These are phyloP conservation scores for Plasmodium gaboni DNA, from an alignment of 169 alveolate genomes.

Conservation along the genomic window DNA sequence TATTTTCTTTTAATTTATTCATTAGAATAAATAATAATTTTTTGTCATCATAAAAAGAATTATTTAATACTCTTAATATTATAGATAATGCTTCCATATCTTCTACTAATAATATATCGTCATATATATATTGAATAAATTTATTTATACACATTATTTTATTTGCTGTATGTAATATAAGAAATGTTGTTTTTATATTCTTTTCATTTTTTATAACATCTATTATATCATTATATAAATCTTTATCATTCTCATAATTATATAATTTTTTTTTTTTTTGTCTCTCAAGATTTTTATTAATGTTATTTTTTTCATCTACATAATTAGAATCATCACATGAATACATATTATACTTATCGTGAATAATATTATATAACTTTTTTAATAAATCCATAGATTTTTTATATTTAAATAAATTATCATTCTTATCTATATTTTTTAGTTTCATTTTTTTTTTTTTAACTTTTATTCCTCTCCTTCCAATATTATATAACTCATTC, in stretches of 20 bases:
- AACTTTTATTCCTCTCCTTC: too few species aligned
- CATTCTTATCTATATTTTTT: too few species aligned
- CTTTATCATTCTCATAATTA: neutral
- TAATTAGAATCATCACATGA: too few species aligned
- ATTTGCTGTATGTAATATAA: slow-evolving; percentile 42
- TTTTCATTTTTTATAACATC: slow-evolving; percentile 20
- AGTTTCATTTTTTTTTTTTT: too few species aligned
- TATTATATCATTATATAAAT: neutral
- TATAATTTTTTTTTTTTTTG: too few species aligned
- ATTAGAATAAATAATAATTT: slow-evolving; percentile 1
- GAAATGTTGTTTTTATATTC: slow-evolving; percentile 31
- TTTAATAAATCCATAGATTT: too few species aligned
- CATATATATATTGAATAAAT: slow-evolving; percentile 10
- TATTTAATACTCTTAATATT: slow-evolving; percentile 20
- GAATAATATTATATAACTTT: too few species aligned
- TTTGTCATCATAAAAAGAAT: slow-evolving; percentile 19
- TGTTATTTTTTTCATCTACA: too few species aligned
- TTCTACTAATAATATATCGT: slow-evolving; percentile 16
- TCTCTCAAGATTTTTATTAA: too few species aligned
- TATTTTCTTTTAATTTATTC: slow-evolving; percentile 33
- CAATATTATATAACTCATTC: too few species aligned
- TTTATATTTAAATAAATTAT: too few species aligned
- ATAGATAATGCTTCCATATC: slow-evolving; percentile 60
- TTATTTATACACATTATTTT: slow-evolving; percentile 43
- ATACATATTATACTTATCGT: too few species aligned